Evolutionary conservation across 306 rosid species (phyloP), one percentile per base, ranked within the genome.

Genomic region (Lithocarpus polystachyus): DNA sequence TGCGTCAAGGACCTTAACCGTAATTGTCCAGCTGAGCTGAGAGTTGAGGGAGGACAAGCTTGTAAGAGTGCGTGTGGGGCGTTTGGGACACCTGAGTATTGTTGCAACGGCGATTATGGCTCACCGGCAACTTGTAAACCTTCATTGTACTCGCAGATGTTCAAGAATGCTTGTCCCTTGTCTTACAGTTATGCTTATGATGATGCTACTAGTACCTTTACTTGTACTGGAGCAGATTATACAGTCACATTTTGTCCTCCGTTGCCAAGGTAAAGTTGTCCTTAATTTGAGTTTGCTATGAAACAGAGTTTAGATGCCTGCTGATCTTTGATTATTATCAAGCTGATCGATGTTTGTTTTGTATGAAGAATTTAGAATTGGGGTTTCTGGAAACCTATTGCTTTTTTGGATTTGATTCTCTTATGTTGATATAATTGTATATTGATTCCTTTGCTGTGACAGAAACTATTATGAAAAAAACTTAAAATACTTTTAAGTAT

Each of bases 41-140:
- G 78, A 57, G 85, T 70, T 0, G 86, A 85, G 0, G 84, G 87
- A 1, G 99, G 97, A 22, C 89, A 69, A 24, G 99, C 95, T 33
- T 94, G 99, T 29, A 89, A 85, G 77, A 92, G 97, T 72, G 99
- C 99, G 2, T 92, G 99, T 35, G 94, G 78, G 13, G 99, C 99
- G 7, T 94, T 92, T 75, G 91, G 88, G 51, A 87, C 80, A 24
- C 86, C 94, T 1, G 97, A 94, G 75, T 94, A 89, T 71, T 94
- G 99, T 60, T 94, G 99, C 77, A 86, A 84, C 77, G 99, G 97
- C 1, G 93, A 74, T 29, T 87, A 70, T 35, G 45, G 82, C 5
- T 82, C 94, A 56, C 93, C 99, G 4, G 73, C 90, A 1, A 88
- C 95, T 23, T 94, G 99, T 59, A 87, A 88, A 77, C 95, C 97